Evolutionary conservation across 139 green algal species (phyloP).

Genomic region (Nannochloris sp.): DNA sequence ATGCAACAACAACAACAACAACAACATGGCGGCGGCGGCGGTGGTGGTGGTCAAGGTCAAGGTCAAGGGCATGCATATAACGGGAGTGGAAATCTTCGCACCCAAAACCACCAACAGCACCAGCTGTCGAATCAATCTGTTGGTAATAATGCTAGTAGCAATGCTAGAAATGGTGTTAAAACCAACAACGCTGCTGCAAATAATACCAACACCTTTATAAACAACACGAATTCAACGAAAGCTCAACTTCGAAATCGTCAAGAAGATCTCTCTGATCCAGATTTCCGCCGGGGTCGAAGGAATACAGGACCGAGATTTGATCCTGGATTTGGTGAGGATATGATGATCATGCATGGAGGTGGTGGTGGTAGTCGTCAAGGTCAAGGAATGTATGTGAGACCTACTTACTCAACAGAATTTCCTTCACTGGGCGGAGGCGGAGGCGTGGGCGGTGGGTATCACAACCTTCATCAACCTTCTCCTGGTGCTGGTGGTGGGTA

Average conservation of each 20-base stretch:
- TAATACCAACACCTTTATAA: too few relatives aligned
- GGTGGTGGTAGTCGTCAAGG: background rate
- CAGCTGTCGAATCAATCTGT: too few relatives aligned
- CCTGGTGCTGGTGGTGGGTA: background rate
- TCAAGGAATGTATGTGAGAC: background rate
- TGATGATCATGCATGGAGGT: too few relatives aligned
- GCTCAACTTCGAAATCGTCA: conserved; percentile 35
- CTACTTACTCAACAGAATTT: conserved; percentile 3
- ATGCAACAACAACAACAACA: background rate
- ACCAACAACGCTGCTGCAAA: too few relatives aligned
- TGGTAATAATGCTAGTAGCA: too few relatives aligned
- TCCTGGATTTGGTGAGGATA: too few relatives aligned
- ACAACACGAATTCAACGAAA: conserved; percentile 5
- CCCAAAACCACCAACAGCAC: background rate
- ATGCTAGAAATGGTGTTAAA: too few relatives aligned
- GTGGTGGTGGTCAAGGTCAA: background rate
- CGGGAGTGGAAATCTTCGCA: background rate
- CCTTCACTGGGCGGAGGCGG: background rate
- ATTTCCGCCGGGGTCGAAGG: conserved; percentile 27
- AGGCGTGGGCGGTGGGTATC: background rate
- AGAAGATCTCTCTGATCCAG: conserved; percentile 36
- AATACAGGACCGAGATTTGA: background rate
- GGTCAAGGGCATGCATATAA: background rate
- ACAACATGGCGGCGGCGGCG: conserved; percentile 1
- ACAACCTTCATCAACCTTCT: background rate